phyloP scores from a whole-genome alignment of 768 basidiomycete genomes.

The Dacryopinax spathularia region DNA sequence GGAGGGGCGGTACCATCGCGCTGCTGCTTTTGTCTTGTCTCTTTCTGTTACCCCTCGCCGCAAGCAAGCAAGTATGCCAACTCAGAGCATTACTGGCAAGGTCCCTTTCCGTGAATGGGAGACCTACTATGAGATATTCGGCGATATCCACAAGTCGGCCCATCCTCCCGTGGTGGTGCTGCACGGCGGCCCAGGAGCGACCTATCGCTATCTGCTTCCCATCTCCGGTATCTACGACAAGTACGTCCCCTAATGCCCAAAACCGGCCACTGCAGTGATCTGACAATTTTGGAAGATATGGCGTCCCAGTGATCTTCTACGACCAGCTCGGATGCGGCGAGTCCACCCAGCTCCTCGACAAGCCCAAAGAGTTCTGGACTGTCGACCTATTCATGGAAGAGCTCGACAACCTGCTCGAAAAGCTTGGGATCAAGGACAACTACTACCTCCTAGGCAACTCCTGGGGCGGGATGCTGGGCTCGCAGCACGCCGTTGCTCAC shows the following conservation, averaged over 20 bases:
- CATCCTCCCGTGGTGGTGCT: slow-evolving; percentile 7
- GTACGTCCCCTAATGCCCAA: background rate
- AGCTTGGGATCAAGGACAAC: slow-evolving; percentile 8
- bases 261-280: too few relatives aligned
- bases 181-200: slow-evolving; percentile 8
- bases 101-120: slow-evolving; percentile 2
- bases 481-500: background rate
- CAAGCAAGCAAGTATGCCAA: too few relatives aligned
- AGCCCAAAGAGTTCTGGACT: slow-evolving; percentile 12
- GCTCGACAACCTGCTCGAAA: slow-evolving; percentile 8
- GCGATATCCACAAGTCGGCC: slow-evolving; percentile 3
- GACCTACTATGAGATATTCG: slow-evolving; percentile 8
- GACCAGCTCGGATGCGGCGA: slow-evolving; percentile 12
- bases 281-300: background rate
- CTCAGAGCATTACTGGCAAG: background rate
- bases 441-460: slow-evolving; percentile 9
- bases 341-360: slow-evolving; percentile 10
- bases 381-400: slow-evolving; percentile 9
- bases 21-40: too few relatives aligned
- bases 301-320: slow-evolving; percentile 10
- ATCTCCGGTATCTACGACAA: background rate
- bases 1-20: too few relatives aligned
- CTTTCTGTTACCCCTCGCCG: too few relatives aligned
- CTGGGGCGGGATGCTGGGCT: slow-evolving; percentile 10
- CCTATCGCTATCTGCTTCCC: slow-evolving; percentile 1